Percentiles rank a stretch among this genome's conserved stretches.
Conservation (phyloP, 2,329 filamentous ascomycete genomes). For the Pseudopithomyces chartarum region DNA sequence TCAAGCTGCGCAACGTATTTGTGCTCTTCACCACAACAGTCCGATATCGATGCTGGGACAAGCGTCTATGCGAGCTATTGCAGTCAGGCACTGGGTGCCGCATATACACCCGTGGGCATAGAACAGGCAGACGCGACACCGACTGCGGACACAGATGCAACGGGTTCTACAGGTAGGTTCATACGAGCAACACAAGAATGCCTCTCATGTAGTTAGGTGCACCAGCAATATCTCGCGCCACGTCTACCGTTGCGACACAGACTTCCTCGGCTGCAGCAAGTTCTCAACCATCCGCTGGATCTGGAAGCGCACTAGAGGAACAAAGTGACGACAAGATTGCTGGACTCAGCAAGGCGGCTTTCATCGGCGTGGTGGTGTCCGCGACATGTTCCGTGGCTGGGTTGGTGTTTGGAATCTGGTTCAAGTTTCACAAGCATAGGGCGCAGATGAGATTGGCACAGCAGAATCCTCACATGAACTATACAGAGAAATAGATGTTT, state of each 20-base stretch:
- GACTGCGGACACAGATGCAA: neutral
- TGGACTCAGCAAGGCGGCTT: conserved; percentile 18
- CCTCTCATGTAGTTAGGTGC: neutral
- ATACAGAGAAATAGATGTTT: neutral
- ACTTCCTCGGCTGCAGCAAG: neutral
- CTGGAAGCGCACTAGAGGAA: neutral
- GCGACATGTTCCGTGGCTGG: conserved; percentile 16
- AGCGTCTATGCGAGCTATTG: conserved; percentile 19
- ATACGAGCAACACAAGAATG: neutral
- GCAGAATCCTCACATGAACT: neutral
- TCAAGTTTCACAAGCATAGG: conserved; percentile 22
- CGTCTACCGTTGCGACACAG: neutral
- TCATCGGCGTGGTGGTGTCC: conserved; percentile 19
- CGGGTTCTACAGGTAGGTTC: neutral
- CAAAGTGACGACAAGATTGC: conserved; percentile 14
- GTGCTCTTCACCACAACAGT: conserved; percentile 10
- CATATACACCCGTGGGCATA: conserved; percentile 13
- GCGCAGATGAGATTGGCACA: conserved; percentile 10
- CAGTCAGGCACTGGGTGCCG: conserved; percentile 12
- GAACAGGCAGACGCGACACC: neutral
- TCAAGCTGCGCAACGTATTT: conserved; percentile 17
- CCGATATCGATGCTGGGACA: conserved; percentile 14
- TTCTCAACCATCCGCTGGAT: neutral
- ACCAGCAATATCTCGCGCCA: conserved; percentile 3
- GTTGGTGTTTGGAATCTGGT: conserved; percentile 15